Conservation (phyloP, 768 basidiomycete genomes). For the Megacollybia marginata region DNA sequence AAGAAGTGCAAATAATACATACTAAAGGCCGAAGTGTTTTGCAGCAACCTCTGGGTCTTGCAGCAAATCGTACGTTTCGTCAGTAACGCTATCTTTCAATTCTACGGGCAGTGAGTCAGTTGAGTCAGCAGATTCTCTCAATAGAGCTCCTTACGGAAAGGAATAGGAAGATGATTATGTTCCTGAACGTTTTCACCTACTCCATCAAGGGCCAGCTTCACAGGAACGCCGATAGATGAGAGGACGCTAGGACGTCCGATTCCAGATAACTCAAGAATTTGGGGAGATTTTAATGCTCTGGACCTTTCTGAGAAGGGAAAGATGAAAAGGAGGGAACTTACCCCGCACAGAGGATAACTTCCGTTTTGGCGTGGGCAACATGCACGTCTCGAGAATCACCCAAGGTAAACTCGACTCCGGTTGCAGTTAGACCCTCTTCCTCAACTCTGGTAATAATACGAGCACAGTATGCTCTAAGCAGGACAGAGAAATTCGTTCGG, state of each 20-base stretch:
- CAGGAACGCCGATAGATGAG: constrained; percentile 24
- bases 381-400: constrained; percentile 6
- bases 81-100: not conserved
- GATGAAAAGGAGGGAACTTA: not conserved
- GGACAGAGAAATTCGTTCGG: constrained; percentile 16
- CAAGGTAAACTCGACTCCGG: constrained; percentile 9
- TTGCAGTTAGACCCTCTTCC: constrained; percentile 4
- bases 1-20: not conserved
- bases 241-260: constrained; percentile 7
- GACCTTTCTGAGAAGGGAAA: not conserved
- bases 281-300: constrained; percentile 17
- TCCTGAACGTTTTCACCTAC: constrained; percentile 37
- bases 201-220: not conserved
- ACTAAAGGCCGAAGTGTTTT: not conserved
- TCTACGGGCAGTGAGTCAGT: not conserved
- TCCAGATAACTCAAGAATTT: constrained; percentile 17
- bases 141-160: not conserved
- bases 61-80: not conserved
- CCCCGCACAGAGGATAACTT: constrained; percentile 4
- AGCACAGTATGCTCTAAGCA: constrained; percentile 19
- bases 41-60: not conserved
- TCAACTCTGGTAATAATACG: constrained; percentile 10
- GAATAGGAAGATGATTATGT: constrained; percentile 13
- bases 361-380: constrained; percentile 5
- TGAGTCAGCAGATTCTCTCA: not conserved